A percentile compares a stretch with the other conserved stretches of the same genome.
Evolutionary conservation across 1,284 basidiomycete species (phyloP).

Genomic region (Ustilago sp.): DNA sequence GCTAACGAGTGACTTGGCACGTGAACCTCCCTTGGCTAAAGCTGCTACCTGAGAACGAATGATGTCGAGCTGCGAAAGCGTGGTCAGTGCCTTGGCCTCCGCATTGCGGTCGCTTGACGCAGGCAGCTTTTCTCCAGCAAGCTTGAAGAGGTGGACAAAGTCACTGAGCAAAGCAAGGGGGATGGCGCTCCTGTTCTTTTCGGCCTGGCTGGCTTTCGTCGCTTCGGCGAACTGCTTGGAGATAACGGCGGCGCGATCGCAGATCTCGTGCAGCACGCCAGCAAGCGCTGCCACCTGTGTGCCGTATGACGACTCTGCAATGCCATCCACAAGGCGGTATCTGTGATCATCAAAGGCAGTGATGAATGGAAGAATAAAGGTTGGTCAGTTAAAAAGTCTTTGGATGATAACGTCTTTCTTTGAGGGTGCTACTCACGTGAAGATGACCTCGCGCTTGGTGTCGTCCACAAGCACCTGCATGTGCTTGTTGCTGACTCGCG

Average conservation of each 20-base stretch:
- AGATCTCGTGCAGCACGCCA: slow-evolving; percentile 64
- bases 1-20: slow-evolving; percentile 25
- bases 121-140: slow-evolving; percentile 27
- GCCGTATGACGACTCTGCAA: slow-evolving; percentile 88
- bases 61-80: slow-evolving; percentile 55
- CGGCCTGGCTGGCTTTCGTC: slow-evolving; percentile 54
- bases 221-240: slow-evolving; percentile 62
- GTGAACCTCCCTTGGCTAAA: slow-evolving; percentile 17
- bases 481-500: slow-evolving; percentile 67
- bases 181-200: slow-evolving; percentile 57
- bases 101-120: slow-evolving; percentile 29
- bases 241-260: slow-evolving; percentile 62
- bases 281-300: slow-evolving; percentile 68
- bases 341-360: slow-evolving; percentile 18
- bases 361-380: not conserved
- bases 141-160: slow-evolving; percentile 64
- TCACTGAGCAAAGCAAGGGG: slow-evolving; percentile 62
- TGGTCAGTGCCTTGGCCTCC: slow-evolving; percentile 31
- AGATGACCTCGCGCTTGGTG: slow-evolving; percentile 63
- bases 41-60: slow-evolving; percentile 54
- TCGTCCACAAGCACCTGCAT: slow-evolving; percentile 69
- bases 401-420: not conserved
- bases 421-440: slow-evolving; percentile 55
- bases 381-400: slow-evolving; percentile 11
- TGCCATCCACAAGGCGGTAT: slow-evolving; percentile 70